Percentiles rank a stretch among this genome's conserved stretches.
Evolutionary conservation across 208 protist genomes (phyloP).

Genomic region (Trypanosoma melophagium): DNA sequence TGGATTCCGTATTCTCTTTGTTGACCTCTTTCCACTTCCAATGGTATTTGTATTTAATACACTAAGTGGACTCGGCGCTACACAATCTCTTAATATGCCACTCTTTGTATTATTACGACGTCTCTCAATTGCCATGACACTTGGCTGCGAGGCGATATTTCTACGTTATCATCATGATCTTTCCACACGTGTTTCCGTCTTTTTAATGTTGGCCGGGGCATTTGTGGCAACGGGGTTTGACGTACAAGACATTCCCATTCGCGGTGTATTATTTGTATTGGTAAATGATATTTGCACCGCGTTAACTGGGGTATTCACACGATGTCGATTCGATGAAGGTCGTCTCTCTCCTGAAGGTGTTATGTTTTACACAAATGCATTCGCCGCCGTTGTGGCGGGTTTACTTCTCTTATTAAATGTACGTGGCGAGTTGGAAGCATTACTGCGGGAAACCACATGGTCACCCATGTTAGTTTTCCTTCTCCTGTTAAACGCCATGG

Average conservation of each 20-base stretch:
- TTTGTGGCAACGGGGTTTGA: conserved; percentile 24
- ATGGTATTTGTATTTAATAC: conserved; percentile 40
- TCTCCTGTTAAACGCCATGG: conserved; percentile 13
- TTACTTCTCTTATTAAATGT: conserved; percentile 15
- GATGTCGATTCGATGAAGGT: conserved; percentile 26
- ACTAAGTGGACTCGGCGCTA: conserved; percentile 35
- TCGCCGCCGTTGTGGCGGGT: conserved; percentile 8
- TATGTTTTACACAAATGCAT: conserved; percentile 40
- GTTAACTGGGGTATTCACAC: conserved; percentile 29
- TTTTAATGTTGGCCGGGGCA: conserved; percentile 33
- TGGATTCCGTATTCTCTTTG: conserved; percentile 15
- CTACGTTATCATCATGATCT: conserved; percentile 6
- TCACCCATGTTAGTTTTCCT: conserved; percentile 10
- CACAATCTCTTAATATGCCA: conserved; percentile 40
- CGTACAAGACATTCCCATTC: not conserved
- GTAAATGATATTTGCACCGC: conserved; percentile 41
- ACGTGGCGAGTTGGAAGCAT: not conserved
- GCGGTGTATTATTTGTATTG: conserved; percentile 27
- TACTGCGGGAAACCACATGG: conserved; percentile 24
- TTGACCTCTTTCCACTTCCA: conserved; percentile 34
- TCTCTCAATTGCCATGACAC: conserved; percentile 42
- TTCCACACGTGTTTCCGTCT: conserved; percentile 14
- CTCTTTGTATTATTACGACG: conserved; percentile 40
- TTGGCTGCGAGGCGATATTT: conserved; percentile 26
- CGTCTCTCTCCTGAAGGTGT: conserved; percentile 29